Percentiles rank a stretch among this genome's conserved stretches.
Evolutionary conservation across 2,329 filamentous ascomycete species (phyloP).

Genomic region (Verticillium nonalfalfae): DNA sequence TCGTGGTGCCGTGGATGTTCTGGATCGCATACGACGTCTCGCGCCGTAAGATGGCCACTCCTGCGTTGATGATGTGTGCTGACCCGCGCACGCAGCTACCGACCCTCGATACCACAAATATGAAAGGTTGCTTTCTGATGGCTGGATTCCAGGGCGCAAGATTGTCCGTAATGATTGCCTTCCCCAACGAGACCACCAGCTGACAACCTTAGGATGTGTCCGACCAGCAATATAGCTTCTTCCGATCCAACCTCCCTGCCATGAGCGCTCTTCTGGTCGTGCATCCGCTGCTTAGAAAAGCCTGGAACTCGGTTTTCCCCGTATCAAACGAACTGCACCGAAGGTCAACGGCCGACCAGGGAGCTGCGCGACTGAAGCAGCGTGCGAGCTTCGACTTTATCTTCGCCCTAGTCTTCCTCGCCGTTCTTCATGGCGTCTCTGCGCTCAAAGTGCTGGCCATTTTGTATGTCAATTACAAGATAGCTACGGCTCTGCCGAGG

Average conservation of each 20-base stretch:
- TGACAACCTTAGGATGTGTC: slow-evolving; percentile 64
- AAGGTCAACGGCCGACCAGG: slow-evolving; percentile 30
- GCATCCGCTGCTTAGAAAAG: slow-evolving; percentile 71
- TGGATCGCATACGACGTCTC: slow-evolving; percentile 85
- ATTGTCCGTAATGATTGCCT: slow-evolving; percentile 51
- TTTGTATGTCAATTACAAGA: slow-evolving; percentile 71
- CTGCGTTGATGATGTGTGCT: slow-evolving; percentile 12
- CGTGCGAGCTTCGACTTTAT: slow-evolving; percentile 74
- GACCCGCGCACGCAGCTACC: slow-evolving; percentile 48
- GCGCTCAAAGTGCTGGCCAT: slow-evolving; percentile 76
- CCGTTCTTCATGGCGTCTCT: slow-evolving; percentile 79
- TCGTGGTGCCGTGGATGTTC: slow-evolving; percentile 78
- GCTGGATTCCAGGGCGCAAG: slow-evolving; percentile 90
- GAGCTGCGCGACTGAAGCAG: slow-evolving; percentile 55
- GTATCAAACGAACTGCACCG: slow-evolving; percentile 18
- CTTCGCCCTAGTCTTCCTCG: slow-evolving; percentile 75
- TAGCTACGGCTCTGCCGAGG: slow-evolving; percentile 67
- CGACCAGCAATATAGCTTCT: slow-evolving; percentile 79
- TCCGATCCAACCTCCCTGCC: slow-evolving; percentile 80
- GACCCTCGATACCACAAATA: slow-evolving; percentile 78
- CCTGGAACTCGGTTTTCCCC: slow-evolving; percentile 56
- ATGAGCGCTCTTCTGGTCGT: slow-evolving; percentile 66
- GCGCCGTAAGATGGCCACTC: slow-evolving; percentile 48
- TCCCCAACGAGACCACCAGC: not conserved
- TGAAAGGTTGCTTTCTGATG: slow-evolving; percentile 62